phyloP scores from a whole-genome alignment of 2,329 filamentous ascomycete genomes.

The Beauveria australis region DNA sequence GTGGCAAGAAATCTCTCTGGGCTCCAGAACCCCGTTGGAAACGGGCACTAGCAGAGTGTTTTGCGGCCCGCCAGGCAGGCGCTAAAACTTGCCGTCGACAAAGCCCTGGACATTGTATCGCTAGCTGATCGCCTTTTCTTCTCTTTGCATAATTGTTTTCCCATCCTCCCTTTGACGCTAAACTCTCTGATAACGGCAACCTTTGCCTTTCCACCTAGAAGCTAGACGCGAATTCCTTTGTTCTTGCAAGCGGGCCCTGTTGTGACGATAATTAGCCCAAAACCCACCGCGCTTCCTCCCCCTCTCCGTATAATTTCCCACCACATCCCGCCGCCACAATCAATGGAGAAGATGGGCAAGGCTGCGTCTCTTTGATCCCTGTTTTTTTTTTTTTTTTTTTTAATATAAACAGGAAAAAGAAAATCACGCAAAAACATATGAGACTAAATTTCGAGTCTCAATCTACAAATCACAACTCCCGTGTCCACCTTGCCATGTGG shows the following conservation, averaged over 20 bases:
- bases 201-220: not conserved
- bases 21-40: too few relatives aligned
- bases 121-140: too few relatives aligned
- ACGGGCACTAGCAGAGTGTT: too few relatives aligned
- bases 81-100: too few relatives aligned
- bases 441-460: not conserved
- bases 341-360: not conserved
- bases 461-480: not conserved
- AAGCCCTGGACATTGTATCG: too few relatives aligned
- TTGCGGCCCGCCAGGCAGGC: too few relatives aligned
- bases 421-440: not conserved
- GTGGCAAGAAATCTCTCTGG: too few relatives aligned
- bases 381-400: not conserved
- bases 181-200: too few relatives aligned
- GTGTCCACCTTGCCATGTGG: conserved; percentile 7
- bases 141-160: not conserved
- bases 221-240: not conserved
- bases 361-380: not conserved
- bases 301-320: conserved; percentile 5
- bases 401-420: not conserved
- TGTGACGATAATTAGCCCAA: not conserved
- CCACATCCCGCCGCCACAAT: not conserved
- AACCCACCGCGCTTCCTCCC: not conserved
- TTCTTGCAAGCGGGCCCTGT: not conserved
- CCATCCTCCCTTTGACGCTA: too few relatives aligned